Evolutionary conservation across 1,139 yeast species (phyloP).

Genomic region (Blastobotrys raffinosifermentans): DNA sequence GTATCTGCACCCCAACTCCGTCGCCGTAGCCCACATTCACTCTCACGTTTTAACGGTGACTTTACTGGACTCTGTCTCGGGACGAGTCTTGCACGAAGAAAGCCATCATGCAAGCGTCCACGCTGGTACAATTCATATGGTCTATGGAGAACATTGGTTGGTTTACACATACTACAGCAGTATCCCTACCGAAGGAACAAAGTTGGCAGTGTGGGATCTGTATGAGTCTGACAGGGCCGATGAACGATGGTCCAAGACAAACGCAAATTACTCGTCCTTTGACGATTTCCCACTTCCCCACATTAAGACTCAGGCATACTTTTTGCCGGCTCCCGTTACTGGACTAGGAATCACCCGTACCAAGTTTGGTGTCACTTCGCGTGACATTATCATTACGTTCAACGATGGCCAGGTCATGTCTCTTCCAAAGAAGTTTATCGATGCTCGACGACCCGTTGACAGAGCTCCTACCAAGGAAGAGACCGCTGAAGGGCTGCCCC

Average conservation of each 20-base stretch:
- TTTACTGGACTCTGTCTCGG: constrained; percentile 64
- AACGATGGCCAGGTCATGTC: constrained; percentile 57
- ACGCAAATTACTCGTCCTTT: constrained; percentile 35
- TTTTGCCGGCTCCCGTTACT: constrained; percentile 48
- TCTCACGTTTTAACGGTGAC: constrained; percentile 37
- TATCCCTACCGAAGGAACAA: constrained; percentile 45
- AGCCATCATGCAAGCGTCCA: constrained; percentile 37
- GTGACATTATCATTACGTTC: constrained; percentile 57
- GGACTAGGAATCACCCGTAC: constrained; percentile 57
- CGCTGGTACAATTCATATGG: constrained; percentile 43
- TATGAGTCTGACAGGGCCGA: constrained; percentile 59
- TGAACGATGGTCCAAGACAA: constrained; percentile 29
- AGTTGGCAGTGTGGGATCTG: constrained; percentile 68
- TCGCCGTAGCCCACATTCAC: constrained; percentile 47
- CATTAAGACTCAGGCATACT: constrained; percentile 47
- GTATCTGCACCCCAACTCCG: constrained; percentile 66
- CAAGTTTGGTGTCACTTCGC: constrained; percentile 65
- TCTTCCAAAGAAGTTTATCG: constrained; percentile 51
- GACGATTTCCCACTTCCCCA: constrained; percentile 39
- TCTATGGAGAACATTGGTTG: constrained; percentile 81
- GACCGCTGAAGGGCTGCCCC: constrained; percentile 53
- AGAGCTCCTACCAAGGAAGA: constrained; percentile 51
- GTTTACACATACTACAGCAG: constrained; percentile 55
- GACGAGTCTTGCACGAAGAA: constrained; percentile 49
- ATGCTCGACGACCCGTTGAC: constrained; percentile 40